phyloP scores from a whole-genome alignment of 208 protist genomes.

The Trypanosoma melophagium region DNA sequence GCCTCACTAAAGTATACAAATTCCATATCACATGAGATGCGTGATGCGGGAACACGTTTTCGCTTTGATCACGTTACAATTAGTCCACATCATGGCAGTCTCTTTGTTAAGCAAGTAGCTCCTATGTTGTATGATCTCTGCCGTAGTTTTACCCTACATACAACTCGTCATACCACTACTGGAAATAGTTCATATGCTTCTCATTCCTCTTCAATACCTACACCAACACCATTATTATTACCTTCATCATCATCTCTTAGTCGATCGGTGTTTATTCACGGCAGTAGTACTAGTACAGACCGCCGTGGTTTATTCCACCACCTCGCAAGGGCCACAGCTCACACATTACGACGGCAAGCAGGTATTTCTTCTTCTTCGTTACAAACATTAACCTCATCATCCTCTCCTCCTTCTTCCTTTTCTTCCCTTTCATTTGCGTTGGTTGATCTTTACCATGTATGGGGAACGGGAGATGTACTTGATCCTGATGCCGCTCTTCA shows the following conservation, averaged over 20 bases:
- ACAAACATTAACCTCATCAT: neutral
- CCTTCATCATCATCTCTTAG: slow-evolving; percentile 2
- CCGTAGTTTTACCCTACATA: slow-evolving; percentile 7
- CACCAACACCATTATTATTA: neutral
- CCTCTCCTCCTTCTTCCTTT: neutral
- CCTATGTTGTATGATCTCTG: slow-evolving; percentile 38
- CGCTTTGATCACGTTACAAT: slow-evolving; percentile 32
- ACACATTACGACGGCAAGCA: slow-evolving; percentile 11
- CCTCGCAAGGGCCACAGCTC: slow-evolving; percentile 17
- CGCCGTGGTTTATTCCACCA: slow-evolving; percentile 23
- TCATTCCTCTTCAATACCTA: no score
- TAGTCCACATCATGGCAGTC: slow-evolving; percentile 32
- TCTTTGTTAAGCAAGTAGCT: slow-evolving; percentile 31
- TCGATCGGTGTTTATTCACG: slow-evolving; percentile 29
- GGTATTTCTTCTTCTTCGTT: neutral
- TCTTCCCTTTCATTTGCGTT: slow-evolving; percentile 36
- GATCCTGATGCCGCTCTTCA: slow-evolving; percentile 29
- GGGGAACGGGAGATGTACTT: slow-evolving; percentile 45
- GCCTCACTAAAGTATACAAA: slow-evolving; percentile 14
- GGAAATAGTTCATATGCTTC: neutral
- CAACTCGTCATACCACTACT: neutral
- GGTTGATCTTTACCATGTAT: slow-evolving; percentile 44
- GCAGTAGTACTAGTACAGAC: slow-evolving; percentile 24
- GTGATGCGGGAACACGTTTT: slow-evolving; percentile 19
- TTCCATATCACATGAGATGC: neutral